Base-by-base conservation (phyloP, 148 eudicot genomes). In the Vaccinium corymbosum region DNA sequence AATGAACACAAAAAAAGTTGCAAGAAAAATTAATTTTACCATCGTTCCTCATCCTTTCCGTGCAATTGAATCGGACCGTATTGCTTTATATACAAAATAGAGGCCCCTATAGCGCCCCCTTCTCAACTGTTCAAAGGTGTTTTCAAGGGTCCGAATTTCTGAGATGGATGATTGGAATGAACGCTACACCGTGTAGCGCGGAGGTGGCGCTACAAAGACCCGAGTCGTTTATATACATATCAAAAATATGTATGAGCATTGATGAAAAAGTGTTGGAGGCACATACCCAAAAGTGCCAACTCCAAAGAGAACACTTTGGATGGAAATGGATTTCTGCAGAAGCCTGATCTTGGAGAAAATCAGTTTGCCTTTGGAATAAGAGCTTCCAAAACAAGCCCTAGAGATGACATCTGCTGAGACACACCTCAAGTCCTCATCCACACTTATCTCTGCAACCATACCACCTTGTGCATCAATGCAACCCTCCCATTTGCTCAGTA, bases 381-480 rank as follows among this genome's bases (percentile, higher is more conserved):
- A 94, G 87, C 95, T 91, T 14, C 98, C 98, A 87, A 94, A 94
- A 75, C 95, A 94, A 76, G 94, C 92, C 90, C 89, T 92, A 11
- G 98, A 89, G 49, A 94, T 94, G 57, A 94, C 91, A 83, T 94
- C 96, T 10, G 91, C 98, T 16, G 98, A 88, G 76, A 89, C 62
- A 73, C 91, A 85, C 79, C 96, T 89, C 75, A 94, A 85, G 53
- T 94, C 98, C 50, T 93, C 94, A 52, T 90, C 96, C 71, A 91
- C 95, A 80, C 89, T 87, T 38, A 94, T 78, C 70, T 93, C 95
- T 71, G 91, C 91, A 15, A 74, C 81, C 10, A n/a, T 77, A 5
- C 90, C 90, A 35, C 88, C 93, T 82, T 91, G 90, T 3, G 83
- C 88, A 59, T 90, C 93, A 85, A 94, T 91, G 76, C 86, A 77